A percentile compares a stretch with the other conserved stretches of the same genome.
Conservation (phyloP, 805 yeast species). For the Yamadazyma takamatsuzukensis region DNA sequence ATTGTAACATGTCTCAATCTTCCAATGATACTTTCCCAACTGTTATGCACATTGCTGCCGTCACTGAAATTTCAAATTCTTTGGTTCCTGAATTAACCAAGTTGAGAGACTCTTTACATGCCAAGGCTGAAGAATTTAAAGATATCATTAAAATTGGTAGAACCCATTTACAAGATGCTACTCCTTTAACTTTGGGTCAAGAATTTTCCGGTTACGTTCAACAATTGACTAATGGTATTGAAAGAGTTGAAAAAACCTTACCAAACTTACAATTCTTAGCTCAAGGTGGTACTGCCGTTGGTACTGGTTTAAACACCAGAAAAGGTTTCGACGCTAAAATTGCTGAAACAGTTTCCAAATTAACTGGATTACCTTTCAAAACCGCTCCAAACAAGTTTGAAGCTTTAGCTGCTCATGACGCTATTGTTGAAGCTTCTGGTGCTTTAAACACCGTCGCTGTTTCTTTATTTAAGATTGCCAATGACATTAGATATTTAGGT, state of each 20-base stretch:
- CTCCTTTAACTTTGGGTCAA: slow-evolving; percentile 96
- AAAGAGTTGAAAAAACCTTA: slow-evolving; percentile 72
- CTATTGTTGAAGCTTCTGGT: slow-evolving; percentile 96
- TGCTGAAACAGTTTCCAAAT: slow-evolving; percentile 79
- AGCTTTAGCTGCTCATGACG: slow-evolving; percentile 98
- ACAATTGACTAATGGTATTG: slow-evolving; percentile 88
- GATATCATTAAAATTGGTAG: slow-evolving; percentile 97
- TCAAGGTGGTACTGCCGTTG: slow-evolving; percentile 99
- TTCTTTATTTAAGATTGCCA: slow-evolving; percentile 92
- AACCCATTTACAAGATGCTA: slow-evolving; percentile 98
- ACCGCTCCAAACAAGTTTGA: slow-evolving; percentile 99
- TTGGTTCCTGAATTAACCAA: slow-evolving; percentile 77
- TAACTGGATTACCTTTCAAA: slow-evolving; percentile 84
- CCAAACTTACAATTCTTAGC: slow-evolving; percentile 81
- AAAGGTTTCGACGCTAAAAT: slow-evolving; percentile 84
- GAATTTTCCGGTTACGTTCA: slow-evolving; percentile 96
- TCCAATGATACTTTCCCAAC: slow-evolving; percentile 99
- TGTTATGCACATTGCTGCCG: slow-evolving; percentile 99
- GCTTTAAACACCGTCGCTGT: slow-evolving; percentile 94
- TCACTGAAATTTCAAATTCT: slow-evolving; percentile 71
- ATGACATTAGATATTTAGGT: slow-evolving; percentile 96
- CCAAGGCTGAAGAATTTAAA: slow-evolving; percentile 77
- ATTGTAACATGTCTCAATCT: slow-evolving; percentile 97
- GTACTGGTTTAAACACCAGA: slow-evolving; percentile 95
- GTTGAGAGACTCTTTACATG: slow-evolving; percentile 74